Evolutionary conservation across 2,329 filamentous ascomycete species (phyloP).

Genomic region (Botrytis fragariae): DNA sequence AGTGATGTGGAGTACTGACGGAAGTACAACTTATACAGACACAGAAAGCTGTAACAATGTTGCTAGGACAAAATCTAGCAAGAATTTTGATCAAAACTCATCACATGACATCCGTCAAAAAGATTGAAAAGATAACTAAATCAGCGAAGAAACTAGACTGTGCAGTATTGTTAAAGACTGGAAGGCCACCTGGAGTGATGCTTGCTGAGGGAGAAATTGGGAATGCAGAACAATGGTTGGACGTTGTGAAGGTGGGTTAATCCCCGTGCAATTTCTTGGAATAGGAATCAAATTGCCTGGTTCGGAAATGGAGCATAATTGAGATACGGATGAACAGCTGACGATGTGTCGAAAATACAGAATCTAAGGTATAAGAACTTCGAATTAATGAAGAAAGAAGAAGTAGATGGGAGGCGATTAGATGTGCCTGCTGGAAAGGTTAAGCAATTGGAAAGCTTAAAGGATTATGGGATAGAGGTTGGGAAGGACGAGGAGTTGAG

Average conservation of each 20-base stretch:
- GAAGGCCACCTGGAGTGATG: conserved; percentile 73
- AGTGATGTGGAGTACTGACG: not conserved
- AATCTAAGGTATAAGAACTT: conserved; percentile 38
- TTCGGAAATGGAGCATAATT: not conserved
- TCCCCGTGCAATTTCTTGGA: not conserved
- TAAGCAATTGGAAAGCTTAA: conserved; percentile 29
- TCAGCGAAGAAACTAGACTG: conserved; percentile 58
- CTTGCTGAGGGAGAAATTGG: conserved; percentile 55
- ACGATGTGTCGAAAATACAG: conserved; percentile 18
- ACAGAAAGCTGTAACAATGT: not conserved
- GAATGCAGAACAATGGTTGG: conserved; percentile 30
- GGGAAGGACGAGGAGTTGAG: conserved; percentile 27
- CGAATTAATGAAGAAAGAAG: conserved; percentile 32
- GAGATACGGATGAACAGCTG: not conserved
- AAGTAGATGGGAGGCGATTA: conserved; percentile 22
- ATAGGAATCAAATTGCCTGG: not conserved
- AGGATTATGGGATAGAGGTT: conserved; percentile 30
- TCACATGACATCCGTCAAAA: conserved; percentile 79
- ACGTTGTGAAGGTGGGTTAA: conserved; percentile 31
- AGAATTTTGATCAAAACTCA: conserved; percentile 70
- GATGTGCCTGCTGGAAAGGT: conserved; percentile 27
- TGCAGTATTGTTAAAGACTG: conserved; percentile 64
- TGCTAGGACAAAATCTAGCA: not conserved
- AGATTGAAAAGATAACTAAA: conserved; percentile 62
- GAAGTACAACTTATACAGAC: not conserved